Evolutionary conservation across 2,329 filamentous ascomycete genomes (phyloP).

Genomic region (Mycosphaerella arachidis): DNA sequence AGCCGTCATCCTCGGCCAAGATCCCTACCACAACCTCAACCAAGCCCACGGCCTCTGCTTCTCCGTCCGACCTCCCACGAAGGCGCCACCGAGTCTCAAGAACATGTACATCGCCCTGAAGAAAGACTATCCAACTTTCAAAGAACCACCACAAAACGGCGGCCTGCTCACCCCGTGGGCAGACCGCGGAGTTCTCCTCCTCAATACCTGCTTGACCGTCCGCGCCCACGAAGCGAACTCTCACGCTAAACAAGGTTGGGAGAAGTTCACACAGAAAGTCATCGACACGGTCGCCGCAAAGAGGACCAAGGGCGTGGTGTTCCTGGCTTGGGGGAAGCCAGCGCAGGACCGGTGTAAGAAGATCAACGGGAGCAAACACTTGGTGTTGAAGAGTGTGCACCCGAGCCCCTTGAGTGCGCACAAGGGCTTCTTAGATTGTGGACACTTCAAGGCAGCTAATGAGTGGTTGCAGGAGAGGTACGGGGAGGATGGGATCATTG

Average conservation of each 20-base stretch:
- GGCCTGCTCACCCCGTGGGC: constrained; percentile 92
- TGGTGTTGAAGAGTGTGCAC: constrained; percentile 82
- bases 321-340: constrained; percentile 87
- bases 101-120: constrained; percentile 91
- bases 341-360: constrained; percentile 74
- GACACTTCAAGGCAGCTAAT: constrained; percentile 77
- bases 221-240: constrained; percentile 82
- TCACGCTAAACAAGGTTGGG: constrained; percentile 85
- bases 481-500: constrained; percentile 72
- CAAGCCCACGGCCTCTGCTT: constrained; percentile 97
- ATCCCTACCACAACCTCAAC: constrained; percentile 93
- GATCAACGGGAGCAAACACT: constrained; percentile 68
- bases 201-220: constrained; percentile 94
- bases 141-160: constrained; percentile 67
- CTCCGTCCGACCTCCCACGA: constrained; percentile 83
- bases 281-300: constrained; percentile 81
- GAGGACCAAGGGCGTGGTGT: constrained; percentile 78
- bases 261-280: constrained; percentile 83
- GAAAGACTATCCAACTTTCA: constrained; percentile 79
- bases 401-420: constrained; percentile 86
- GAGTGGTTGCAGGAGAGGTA: constrained; percentile 78
- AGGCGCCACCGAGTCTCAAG: constrained; percentile 79
- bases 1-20: constrained; percentile 89
- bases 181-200: constrained; percentile 81
- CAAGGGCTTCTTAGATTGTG: constrained; percentile 66